A percentile compares a stretch with the other conserved stretches of the same genome.
Evolutionary conservation across 139 green algal species (phyloP).

Genomic region (Coelastrella sp.): DNA sequence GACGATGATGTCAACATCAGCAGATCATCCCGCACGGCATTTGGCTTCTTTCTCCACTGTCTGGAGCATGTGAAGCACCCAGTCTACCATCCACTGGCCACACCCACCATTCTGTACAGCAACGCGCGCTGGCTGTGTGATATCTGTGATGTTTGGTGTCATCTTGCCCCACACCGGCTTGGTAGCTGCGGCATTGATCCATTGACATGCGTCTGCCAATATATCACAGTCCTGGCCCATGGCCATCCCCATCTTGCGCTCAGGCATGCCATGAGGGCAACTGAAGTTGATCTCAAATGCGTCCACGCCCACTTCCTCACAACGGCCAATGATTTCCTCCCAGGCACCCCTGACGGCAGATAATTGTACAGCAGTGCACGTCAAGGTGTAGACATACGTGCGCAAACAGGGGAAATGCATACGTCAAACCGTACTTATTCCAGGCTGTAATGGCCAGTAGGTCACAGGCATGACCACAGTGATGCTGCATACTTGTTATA

Average conservation of each 20-base stretch:
- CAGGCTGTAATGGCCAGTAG: no score
- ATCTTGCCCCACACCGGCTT: slow-evolving; percentile 98
- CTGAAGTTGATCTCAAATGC: slow-evolving; percentile 98
- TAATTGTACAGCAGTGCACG: background rate
- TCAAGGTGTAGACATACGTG: background rate
- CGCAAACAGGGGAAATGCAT: background rate
- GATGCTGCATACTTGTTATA: slow-evolving; percentile 61
- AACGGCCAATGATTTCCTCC: slow-evolving; percentile 93
- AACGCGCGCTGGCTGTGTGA: slow-evolving; percentile 73
- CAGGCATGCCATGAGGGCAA: slow-evolving; percentile 96
- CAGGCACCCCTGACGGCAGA: slow-evolving; percentile 75
- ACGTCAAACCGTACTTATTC: no score
- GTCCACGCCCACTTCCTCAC: slow-evolving; percentile 92
- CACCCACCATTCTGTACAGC: slow-evolving; percentile 57
- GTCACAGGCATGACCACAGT: background rate
- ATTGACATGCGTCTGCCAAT: slow-evolving; percentile 87
- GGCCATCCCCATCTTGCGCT: slow-evolving; percentile 88
- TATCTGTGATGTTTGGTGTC: slow-evolving; percentile 99
- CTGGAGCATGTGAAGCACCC: no score
- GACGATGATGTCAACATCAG: no score
- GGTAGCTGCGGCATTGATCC: slow-evolving; percentile 88
- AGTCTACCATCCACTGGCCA: background rate
- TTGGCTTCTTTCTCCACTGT: no score
- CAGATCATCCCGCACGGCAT: no score
- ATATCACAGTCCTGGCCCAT: slow-evolving; percentile 82